Base-by-base conservation (phyloP, 83 land plant genomes). In the Diphasiastrum complanatum region DNA sequence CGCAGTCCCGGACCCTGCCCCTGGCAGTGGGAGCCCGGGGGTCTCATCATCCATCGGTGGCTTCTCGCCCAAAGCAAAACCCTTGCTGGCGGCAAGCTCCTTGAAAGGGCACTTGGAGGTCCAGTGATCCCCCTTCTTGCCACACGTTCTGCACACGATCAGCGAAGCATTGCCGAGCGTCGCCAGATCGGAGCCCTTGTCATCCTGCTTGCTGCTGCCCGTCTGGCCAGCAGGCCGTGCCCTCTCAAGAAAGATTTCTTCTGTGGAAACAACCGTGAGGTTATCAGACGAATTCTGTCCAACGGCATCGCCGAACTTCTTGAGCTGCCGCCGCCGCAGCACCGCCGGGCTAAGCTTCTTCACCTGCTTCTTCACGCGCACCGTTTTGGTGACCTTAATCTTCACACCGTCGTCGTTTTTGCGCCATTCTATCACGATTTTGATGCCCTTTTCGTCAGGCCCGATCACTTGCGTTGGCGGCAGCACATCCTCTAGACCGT, bases 111-210 rank as follows among this genome's bases (percentile, higher is more conserved):
- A 93, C 47, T 79, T 83, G 24, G 98, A 81, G 2, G 98, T 93
- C 96, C 98, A 93, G 81, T 93, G 98, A 43, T 93, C 96, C 40
- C 96, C 96, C 72, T 92, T 92, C 78, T 88, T 85, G 19, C 84
- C 84, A 66, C 98, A 93, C 11, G 83, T 83, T 47, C 95, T 71
- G 75, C 91, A 93, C 0, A 93, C 86, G 81, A 88, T 85, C 56
- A 93, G 85, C 12, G 84, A 83, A 51, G 83, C 89, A 33, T 80
- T 83, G 3, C 79, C 76, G 23, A 70, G 68, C 28, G 68, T 65
- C 18, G 83, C 79, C 1, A 77, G 69, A 19, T 74, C 77, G 5
- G 62, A 34, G 20, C 81, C 69, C 31, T 89, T 56, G 33, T 83
- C 95, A 25, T 74, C 83, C 30, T 75, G 74, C 36, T 25, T 61